Evolutionary conservation across 2,329 filamentous ascomycete species (phyloP), one percentile per base, ranked within the genome.

Genomic region (Celoporthe dispersa): DNA sequence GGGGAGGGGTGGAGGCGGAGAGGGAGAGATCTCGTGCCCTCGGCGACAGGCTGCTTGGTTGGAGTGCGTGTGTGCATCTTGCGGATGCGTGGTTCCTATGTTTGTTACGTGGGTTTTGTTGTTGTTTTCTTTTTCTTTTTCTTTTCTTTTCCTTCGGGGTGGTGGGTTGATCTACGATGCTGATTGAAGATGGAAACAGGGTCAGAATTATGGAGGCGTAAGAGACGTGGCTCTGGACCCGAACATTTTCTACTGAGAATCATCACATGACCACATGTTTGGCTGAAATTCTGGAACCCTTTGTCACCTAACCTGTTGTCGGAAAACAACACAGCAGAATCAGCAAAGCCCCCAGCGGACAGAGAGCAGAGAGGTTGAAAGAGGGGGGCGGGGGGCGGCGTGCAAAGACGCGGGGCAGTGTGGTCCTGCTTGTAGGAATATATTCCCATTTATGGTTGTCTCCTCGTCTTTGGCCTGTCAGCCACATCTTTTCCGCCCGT

Each of bases 381-480:
- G n/a, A 9, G 28, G 14, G 12, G n/a, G n/a, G n/a, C n/a, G 41
- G n/a, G 19, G 44, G n/a, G 22, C 1, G 8, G 19, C 31, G 63
- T 37, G 35, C 4, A 37, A 25, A 16, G 11, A 33, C 25, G 39
- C 12, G 65, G 68, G 53, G 39, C 66, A 39, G 37, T 22, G 71
- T 41, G 53, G 69, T 55, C 57, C 55, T 51, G 51, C 70, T 72
- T 75, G 74, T 75, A 75, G 74, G 74, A 76, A 75, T 75, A 75
- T 75, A 75, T 73, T 69, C 51, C 65, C 55, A 61, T 67, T 68
- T 71, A 64, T 68, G 68, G 61, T 65, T 64, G 41, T 60, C 37
- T 28, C 19, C n/a, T 22, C n/a, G 8, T 7, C 44, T 41, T 33
- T 60, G 25, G 6, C 31, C 0, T 37, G 4, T 35, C 53, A 9